Evolutionary conservation across 352 stramenopile genomes (phyloP).

Genomic region (Blastocystis sp.): DNA sequence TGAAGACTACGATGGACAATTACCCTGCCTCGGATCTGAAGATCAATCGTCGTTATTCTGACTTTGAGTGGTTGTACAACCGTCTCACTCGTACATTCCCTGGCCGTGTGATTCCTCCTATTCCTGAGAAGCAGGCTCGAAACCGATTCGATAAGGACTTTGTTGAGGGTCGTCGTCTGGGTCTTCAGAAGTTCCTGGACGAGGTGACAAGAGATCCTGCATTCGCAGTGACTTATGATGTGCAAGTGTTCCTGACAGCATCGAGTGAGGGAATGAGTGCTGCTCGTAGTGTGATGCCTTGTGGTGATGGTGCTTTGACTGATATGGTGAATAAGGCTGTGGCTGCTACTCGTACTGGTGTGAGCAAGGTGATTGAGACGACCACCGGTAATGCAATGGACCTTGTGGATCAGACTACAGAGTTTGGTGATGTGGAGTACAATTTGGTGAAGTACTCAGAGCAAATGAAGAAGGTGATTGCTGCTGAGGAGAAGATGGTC

Average conservation of each 20-base stretch:
- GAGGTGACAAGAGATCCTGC: slow-evolving; percentile 45
- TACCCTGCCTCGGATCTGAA: slow-evolving; percentile 39
- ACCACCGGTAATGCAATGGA: slow-evolving; percentile 42
- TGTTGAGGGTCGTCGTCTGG: slow-evolving; percentile 50
- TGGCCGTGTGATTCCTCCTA: slow-evolving; percentile 57
- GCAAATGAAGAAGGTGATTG: slow-evolving; percentile 53
- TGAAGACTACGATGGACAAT: slow-evolving; percentile 59
- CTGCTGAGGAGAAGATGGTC: slow-evolving; percentile 34
- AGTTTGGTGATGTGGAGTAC: slow-evolving; percentile 58
- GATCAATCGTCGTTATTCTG: slow-evolving; percentile 49
- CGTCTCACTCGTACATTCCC: slow-evolving; percentile 38
- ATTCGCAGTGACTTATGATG: slow-evolving; percentile 50
- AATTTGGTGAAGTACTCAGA: slow-evolving; percentile 52
- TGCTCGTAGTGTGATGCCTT: slow-evolving; percentile 6
- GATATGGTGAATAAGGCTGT: slow-evolving; percentile 60
- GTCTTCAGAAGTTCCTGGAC: slow-evolving; percentile 60
- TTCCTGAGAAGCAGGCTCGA: slow-evolving; percentile 58
- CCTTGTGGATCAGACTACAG: slow-evolving; percentile 4
- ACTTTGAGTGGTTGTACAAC: slow-evolving; percentile 61
- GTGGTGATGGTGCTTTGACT: slow-evolving; percentile 16
- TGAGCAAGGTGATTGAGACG: slow-evolving; percentile 52
- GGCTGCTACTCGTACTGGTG: slow-evolving; percentile 11
- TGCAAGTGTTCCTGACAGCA: slow-evolving; percentile 59
- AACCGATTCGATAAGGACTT: slow-evolving; percentile 62
- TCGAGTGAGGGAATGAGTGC: slow-evolving; percentile 49